Evolutionary conservation across 805 yeast species (phyloP).

Genomic region (Priceomyces medius): DNA sequence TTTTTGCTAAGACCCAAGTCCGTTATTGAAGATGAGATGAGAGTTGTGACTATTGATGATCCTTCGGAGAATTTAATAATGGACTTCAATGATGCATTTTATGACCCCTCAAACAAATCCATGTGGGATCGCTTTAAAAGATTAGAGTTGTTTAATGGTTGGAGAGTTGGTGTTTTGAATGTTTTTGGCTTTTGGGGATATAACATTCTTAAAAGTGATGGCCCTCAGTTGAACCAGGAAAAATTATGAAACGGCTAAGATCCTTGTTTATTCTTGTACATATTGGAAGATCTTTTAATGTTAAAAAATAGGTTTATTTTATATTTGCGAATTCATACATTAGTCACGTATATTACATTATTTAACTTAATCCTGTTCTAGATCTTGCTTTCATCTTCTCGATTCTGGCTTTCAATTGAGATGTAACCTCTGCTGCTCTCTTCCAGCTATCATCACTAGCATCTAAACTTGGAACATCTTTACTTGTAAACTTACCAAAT

Average conservation of each 20-base stretch:
- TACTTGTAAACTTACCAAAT: constrained; percentile 5
- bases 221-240: constrained; percentile 38
- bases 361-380: constrained; percentile 11
- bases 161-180: constrained; percentile 84
- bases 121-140: constrained; percentile 38
- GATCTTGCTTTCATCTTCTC: constrained; percentile 81
- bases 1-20: constrained; percentile 49
- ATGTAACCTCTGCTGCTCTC: constrained; percentile 86
- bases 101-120: constrained; percentile 37
- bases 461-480: constrained; percentile 31
- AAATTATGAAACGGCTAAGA: constrained; percentile 16
- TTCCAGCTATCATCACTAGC: constrained; percentile 74
- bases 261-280: background rate
- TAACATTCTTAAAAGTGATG: constrained; percentile 52
- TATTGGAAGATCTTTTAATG: background rate
- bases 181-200: constrained; percentile 83
- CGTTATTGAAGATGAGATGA: constrained; percentile 31
- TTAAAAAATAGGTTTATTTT: no score
- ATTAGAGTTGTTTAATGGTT: constrained; percentile 69
- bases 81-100: constrained; percentile 47
- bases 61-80: constrained; percentile 56
- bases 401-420: constrained; percentile 79
- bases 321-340: background rate
- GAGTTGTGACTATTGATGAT: constrained; percentile 43
- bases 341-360: background rate